Evolutionary conservation across 2,329 filamentous ascomycete species (phyloP).

Genomic region (Trichoderma oligosporum): DNA sequence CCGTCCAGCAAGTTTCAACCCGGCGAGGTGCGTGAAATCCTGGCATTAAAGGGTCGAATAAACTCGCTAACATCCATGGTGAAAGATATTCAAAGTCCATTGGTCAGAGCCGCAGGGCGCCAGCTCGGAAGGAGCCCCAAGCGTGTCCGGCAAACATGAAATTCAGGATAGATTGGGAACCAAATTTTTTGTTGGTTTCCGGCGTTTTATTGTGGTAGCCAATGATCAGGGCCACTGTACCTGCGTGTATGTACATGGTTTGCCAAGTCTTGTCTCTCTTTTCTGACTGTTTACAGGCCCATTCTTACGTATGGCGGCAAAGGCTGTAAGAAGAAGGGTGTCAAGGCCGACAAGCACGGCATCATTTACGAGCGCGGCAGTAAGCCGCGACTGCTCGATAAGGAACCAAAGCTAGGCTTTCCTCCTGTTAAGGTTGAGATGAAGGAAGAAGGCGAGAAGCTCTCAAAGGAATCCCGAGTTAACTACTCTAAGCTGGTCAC

Average conservation of each 20-base stretch:
- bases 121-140: slow-evolving; percentile 30
- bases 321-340: slow-evolving; percentile 51
- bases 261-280: background rate
- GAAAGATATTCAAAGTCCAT: slow-evolving; percentile 52
- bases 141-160: slow-evolving; percentile 34
- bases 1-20: slow-evolving; percentile 39
- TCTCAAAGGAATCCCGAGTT: slow-evolving; percentile 50
- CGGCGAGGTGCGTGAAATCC: slow-evolving; percentile 35
- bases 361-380: slow-evolving; percentile 43
- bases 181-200: slow-evolving; percentile 47
- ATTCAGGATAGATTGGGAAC: slow-evolving; percentile 35
- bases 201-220: slow-evolving; percentile 53
- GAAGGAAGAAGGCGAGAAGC: slow-evolving; percentile 40
- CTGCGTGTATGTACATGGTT: slow-evolving; percentile 47
- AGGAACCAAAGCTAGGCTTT: slow-evolving; percentile 49
- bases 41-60: too few relatives aligned
- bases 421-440: slow-evolving; percentile 44
- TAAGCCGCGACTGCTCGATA: slow-evolving; percentile 33
- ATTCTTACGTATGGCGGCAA: slow-evolving; percentile 54
- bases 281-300: slow-evolving; percentile 37
- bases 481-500: slow-evolving; percentile 56
- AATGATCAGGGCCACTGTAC: slow-evolving; percentile 51
- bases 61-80: slow-evolving; percentile 1
- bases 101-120: slow-evolving; percentile 51
- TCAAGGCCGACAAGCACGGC: slow-evolving; percentile 51